Conservation (phyloP, 2,329 filamentous ascomycete genomes). For the Colletotrichum phormii region DNA sequence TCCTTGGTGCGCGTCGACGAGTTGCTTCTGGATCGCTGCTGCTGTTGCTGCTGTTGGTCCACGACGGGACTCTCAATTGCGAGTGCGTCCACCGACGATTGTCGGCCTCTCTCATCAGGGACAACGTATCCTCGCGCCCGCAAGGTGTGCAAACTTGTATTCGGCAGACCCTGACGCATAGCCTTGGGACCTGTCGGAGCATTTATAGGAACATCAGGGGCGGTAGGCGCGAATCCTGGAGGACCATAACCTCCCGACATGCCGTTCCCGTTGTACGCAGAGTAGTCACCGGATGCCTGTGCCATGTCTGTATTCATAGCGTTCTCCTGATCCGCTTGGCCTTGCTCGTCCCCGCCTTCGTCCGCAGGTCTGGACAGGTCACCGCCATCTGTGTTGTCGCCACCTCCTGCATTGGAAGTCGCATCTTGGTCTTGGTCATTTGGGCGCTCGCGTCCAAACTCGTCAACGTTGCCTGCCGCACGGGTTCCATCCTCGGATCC, state of each 20-base stretch:
- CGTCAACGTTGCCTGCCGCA: constrained; percentile 49
- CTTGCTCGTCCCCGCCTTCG: constrained; percentile 40
- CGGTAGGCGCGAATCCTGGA: constrained; percentile 45
- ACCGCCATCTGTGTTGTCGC: constrained; percentile 14
- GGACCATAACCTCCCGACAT: constrained; percentile 37
- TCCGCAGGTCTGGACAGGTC: constrained; percentile 28
- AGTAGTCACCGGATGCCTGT: constrained; percentile 41
- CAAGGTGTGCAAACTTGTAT: constrained; percentile 79
- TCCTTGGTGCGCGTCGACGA: constrained; percentile 54
- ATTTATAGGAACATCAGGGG: constrained; percentile 66
- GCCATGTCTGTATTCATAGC: constrained; percentile 42
- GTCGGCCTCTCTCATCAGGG: constrained; percentile 47
- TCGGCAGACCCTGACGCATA: constrained; percentile 89
- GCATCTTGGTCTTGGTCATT: constrained; percentile 29
- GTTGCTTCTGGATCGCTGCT: constrained; percentile 59
- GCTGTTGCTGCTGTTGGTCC: constrained; percentile 46
- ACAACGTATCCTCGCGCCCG: constrained; percentile 64
- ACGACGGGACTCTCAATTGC: constrained; percentile 46
- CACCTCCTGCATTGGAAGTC: constrained; percentile 21
- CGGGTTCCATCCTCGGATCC: constrained; percentile 39
- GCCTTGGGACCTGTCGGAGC: constrained; percentile 95
- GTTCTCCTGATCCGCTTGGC: constrained; percentile 42
- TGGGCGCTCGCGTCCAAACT: constrained; percentile 50
- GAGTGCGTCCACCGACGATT: constrained; percentile 42
- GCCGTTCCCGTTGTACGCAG: constrained; percentile 46